Evolutionary conservation across 106 monocot species (phyloP).

Genomic region (Dendrobium catenatum): DNA sequence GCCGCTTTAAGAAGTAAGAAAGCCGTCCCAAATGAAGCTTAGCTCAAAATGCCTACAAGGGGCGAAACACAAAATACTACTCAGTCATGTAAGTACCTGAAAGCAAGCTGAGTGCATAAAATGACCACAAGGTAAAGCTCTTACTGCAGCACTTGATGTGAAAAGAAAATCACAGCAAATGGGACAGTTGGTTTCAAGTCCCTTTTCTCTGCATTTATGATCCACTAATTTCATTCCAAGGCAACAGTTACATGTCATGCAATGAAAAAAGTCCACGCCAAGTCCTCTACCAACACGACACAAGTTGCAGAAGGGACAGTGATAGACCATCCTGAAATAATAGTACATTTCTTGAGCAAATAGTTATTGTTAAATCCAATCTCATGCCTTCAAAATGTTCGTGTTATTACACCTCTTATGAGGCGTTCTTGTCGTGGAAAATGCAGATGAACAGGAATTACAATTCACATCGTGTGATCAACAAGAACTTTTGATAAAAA

Average conservation of each 20-base stretch:
- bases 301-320: constrained; percentile 97
- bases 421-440: neutral
- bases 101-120: constrained; percentile 99
- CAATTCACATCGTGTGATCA: neutral
- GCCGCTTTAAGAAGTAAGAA: too few species aligned
- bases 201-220: constrained; percentile 87
- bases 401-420: neutral
- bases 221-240: constrained; percentile 89
- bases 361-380: neutral
- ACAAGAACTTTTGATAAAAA: neutral
- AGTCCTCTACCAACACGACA: constrained; percentile 96
- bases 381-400: neutral
- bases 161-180: constrained; percentile 98
- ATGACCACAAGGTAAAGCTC: constrained; percentile 93
- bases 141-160: constrained; percentile 83
- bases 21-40: too few species aligned
- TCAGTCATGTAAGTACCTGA: constrained; percentile 83
- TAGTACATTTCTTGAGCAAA: neutral
- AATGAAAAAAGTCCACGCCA: constrained; percentile 94
- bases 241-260: constrained; percentile 99
- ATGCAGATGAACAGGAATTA: neutral
- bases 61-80: constrained; percentile 69
- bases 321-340: constrained; percentile 74
- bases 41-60: constrained; percentile 45
- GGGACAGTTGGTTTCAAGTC: constrained; percentile 88